Evolutionary conservation across 768 basidiomycete genomes (phyloP), one percentile per base, ranked within the genome.

Genomic region (Panellus pusillus): DNA sequence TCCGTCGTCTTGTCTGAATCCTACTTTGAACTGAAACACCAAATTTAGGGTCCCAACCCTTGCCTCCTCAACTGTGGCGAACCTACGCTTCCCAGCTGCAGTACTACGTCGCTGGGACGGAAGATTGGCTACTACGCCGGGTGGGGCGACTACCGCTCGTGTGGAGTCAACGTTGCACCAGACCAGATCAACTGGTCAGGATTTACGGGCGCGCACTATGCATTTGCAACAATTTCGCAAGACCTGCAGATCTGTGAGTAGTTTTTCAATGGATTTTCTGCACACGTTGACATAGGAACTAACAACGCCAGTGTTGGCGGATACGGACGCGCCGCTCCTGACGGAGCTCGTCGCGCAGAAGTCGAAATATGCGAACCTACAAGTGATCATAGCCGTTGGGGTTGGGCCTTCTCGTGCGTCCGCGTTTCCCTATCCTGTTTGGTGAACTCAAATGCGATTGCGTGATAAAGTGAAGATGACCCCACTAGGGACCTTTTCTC

Each of bases 41-140:
- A 6, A 28, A 20, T 14, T 3, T 50, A 56, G 51, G 54, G 46
- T 6, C 18, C 50, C 24, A 60, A 60, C 42, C 54, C 54, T 11
- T 62, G 51, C 32, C 54, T 57, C 20, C 55, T 49, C 4, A 58
- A 63, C 46, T 63, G 61, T 18, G 19, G 18, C 6, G 8, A 9
- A 15, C 41, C 49, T 5, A 42, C 47, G 19, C 52, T 63, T 9
- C 53, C 52, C 3, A 53, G 35, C 19, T 66, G 65, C 37, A 19
- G 27, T 11, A 38, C 53, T 2, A 29, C 47, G 15, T 40, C 46
- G 13, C 19, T 51, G 12, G 49, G 19, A n/a, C 40, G 62, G 9
- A 63, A 63, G 18, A 44, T 65, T 29, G 64, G 57, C 1, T 63
- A 65, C 51, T 65, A 63, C 39, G 64, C 60, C 0, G 64, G 64